Evolutionary conservation across 257 asterid species (phyloP).

Genomic region (Nicotiana tabacum): DNA sequence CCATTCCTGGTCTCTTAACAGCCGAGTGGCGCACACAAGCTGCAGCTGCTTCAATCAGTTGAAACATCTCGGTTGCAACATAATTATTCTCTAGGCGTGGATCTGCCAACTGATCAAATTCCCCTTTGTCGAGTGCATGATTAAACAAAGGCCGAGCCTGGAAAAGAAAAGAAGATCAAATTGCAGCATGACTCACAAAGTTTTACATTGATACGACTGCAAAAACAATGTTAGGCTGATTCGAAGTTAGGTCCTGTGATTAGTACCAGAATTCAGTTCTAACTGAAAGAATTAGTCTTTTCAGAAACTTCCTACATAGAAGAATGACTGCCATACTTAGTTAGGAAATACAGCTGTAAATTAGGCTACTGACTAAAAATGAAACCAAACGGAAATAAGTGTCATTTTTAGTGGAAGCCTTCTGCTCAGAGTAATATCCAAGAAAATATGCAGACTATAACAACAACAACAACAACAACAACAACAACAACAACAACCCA

Average conservation of each 20-base stretch:
- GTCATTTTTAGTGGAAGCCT: not conserved
- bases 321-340: not conserved
- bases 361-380: not conserved
- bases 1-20: constrained; percentile 82
- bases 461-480: too few species aligned
- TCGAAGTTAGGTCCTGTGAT: not conserved
- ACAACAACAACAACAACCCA: too few species aligned
- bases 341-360: not conserved
- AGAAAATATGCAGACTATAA: too few species aligned
- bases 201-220: not conserved
- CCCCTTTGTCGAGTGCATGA: constrained; percentile 58
- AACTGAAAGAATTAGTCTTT: not conserved
- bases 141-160: constrained; percentile 90
- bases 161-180: constrained; percentile 10
- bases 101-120: constrained; percentile 60
- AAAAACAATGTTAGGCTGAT: not conserved
- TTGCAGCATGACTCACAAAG: not conserved
- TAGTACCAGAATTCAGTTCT: not conserved
- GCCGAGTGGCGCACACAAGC: constrained; percentile 94
- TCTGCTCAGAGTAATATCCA: not conserved
- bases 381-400: not conserved
- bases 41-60: constrained; percentile 80
- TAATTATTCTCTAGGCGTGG: constrained; percentile 65
- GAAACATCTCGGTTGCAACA: constrained; percentile 55
- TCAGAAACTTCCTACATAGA: not conserved